These are phyloP conservation scores for Coemansia sp. DNA, from an alignment of 192 early-diverging fungal species.

Conservation along the genomic window DNA sequence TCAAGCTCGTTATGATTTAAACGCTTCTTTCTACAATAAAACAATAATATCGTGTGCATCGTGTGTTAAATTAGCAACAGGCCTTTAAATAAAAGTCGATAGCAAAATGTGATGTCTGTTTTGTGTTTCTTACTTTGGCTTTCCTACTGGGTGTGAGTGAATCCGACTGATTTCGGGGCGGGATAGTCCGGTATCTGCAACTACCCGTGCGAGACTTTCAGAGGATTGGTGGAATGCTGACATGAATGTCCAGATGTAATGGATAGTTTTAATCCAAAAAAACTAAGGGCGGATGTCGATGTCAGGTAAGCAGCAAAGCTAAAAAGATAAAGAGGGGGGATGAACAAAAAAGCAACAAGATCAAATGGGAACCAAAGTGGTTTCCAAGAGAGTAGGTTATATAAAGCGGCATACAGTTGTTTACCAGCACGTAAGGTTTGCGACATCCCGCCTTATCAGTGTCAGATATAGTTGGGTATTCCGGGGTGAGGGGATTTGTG, in stretches of 20 bases:
- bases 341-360: too few species aligned
- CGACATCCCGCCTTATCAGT: too few species aligned
- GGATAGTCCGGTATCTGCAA: conserved; percentile 8
- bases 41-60: not conserved
- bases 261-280: too few species aligned
- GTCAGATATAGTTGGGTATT: too few species aligned
- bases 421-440: too few species aligned
- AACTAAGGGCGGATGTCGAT: too few species aligned
- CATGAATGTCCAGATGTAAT: not conserved
- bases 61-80: not conserved
- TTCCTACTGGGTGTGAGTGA: conserved; percentile 2
- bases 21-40: conserved; percentile 45
- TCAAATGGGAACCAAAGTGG: too few species aligned
- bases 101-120: not conserved
- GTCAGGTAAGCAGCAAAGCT: too few species aligned
- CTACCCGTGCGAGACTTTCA: conserved; percentile 17
- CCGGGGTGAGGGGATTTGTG: not conserved
- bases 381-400: too few species aligned
- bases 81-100: not conserved
- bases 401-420: too few species aligned
- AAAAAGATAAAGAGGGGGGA: too few species aligned
- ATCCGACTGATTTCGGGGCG: conserved; percentile 3
- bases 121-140: conserved; percentile 29
- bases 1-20: conserved; percentile 55
- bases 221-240: conserved; percentile 23